phyloP scores from a whole-genome alignment of 306 rosid genomes.

The Lablab purpureus region DNA sequence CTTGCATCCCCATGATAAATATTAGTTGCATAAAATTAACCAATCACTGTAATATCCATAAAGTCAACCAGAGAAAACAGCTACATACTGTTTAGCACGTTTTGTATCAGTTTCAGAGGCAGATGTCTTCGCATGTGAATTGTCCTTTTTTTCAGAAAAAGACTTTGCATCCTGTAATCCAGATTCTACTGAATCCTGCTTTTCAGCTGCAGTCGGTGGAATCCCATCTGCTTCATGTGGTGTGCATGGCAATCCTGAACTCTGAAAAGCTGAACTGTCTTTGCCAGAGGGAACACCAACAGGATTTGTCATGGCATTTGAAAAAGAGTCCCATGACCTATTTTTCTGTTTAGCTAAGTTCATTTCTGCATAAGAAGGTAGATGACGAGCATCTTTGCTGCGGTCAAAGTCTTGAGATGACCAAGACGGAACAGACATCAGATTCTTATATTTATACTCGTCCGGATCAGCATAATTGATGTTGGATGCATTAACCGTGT shows the following conservation, averaged over 20 bases:
- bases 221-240: constrained; percentile 77
- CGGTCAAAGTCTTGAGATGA: constrained; percentile 83
- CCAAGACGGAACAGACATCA: constrained; percentile 69
- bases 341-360: constrained; percentile 72
- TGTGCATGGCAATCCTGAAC: constrained; percentile 65
- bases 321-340: constrained; percentile 80
- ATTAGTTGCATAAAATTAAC: constrained; percentile 10
- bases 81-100: constrained; percentile 96
- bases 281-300: constrained; percentile 64
- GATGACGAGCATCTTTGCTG: constrained; percentile 74
- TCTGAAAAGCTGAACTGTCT: constrained; percentile 63
- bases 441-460: constrained; percentile 66
- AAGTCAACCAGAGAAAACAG: constrained; percentile 34
- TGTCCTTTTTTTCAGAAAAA: constrained; percentile 75
- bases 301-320: constrained; percentile 54
- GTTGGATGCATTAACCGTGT: constrained; percentile 60
- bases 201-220: constrained; percentile 63
- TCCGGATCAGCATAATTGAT: constrained; percentile 64
- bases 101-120: constrained; percentile 86
- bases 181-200: constrained; percentile 64
- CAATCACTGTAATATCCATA: constrained; percentile 33
- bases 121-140: constrained; percentile 64
- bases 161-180: constrained; percentile 67
- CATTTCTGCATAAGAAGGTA: constrained; percentile 65
- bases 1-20: constrained; percentile 27